These are phyloP conservation scores for Ophiosphaerella korrae DNA, from an alignment of 2,329 filamentous ascomycete species.

Conservation along the genomic window DNA sequence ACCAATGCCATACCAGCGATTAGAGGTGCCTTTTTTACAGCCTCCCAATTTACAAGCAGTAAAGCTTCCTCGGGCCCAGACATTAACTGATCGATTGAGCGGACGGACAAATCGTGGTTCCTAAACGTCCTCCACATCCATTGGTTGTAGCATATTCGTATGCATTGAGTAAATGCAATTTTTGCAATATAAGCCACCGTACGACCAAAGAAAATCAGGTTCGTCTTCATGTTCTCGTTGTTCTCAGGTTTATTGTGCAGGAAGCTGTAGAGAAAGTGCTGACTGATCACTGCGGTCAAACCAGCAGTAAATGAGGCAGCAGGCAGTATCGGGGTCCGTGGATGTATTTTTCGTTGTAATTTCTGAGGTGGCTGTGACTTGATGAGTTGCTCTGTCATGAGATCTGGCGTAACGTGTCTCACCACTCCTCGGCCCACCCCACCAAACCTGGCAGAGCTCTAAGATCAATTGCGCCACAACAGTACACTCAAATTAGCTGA, in stretches of 20 bases:
- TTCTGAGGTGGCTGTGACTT: no score
- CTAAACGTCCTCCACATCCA: slow-evolving; percentile 45
- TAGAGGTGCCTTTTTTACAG: slow-evolving; percentile 32
- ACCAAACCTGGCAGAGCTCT: no score
- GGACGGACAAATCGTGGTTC: slow-evolving; percentile 34
- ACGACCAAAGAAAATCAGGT: slow-evolving; percentile 39
- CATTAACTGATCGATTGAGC: slow-evolving; percentile 43
- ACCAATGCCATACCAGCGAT: slow-evolving; percentile 32
- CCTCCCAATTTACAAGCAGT: slow-evolving; percentile 39
- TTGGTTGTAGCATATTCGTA: slow-evolving; percentile 40
- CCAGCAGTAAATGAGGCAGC: not conserved
- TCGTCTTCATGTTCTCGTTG: slow-evolving; percentile 36
- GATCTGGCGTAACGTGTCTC: no score
- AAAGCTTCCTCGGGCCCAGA: slow-evolving; percentile 41
- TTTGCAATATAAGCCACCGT: slow-evolving; percentile 43
- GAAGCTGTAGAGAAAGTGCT: slow-evolving; percentile 39
- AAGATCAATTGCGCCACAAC: no score
- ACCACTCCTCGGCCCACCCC: no score
- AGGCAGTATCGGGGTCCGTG: no score
- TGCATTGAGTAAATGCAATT: slow-evolving; percentile 38
- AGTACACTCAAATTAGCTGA: no score
- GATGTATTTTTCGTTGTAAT: no score
- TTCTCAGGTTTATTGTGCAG: slow-evolving; percentile 33
- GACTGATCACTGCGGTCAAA: slow-evolving; percentile 15
- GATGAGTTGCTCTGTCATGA: no score